phyloP scores from a whole-genome alignment of 345 rosid species.

The Triadica sebifera region DNA sequence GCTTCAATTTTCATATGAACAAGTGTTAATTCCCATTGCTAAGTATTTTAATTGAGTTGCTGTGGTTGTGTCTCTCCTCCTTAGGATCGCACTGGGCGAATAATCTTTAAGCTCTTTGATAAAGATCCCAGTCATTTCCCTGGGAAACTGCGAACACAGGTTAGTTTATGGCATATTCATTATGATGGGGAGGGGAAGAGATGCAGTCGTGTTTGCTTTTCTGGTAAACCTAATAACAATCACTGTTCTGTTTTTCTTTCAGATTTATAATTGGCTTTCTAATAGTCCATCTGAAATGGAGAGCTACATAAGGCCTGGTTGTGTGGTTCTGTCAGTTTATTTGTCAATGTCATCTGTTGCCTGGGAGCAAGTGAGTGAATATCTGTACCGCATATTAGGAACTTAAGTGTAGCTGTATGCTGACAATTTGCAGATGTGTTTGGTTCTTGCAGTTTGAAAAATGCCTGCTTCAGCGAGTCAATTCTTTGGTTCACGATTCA shows the following conservation, averaged over 20 bases:
- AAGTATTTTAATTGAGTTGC: neutral
- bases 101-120: constrained; percentile 67
- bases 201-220: constrained; percentile 7
- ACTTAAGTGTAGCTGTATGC: constrained; percentile 15
- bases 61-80: constrained; percentile 15
- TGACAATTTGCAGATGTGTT: constrained; percentile 32
- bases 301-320: constrained; percentile 94
- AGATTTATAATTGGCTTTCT: constrained; percentile 89
- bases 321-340: constrained; percentile 77
- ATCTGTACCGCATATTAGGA: neutral
- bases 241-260: constrained; percentile 25
- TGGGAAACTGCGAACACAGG: constrained; percentile 62
- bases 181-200: neutral
- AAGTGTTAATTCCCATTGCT: neutral
- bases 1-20: neutral
- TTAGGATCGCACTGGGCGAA: constrained; percentile 68
- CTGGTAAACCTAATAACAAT: neutral
- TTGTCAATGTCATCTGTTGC: constrained; percentile 62
- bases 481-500: constrained; percentile 53
- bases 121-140: constrained; percentile 87
- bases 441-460: constrained; percentile 59
- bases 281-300: constrained; percentile 92
- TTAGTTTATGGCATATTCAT: constrained; percentile 14
- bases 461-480: constrained; percentile 50
- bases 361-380: constrained; percentile 75